Conservation (phyloP, 2,329 filamentous ascomycete species). For the Exutisphaerella laricina region DNA sequence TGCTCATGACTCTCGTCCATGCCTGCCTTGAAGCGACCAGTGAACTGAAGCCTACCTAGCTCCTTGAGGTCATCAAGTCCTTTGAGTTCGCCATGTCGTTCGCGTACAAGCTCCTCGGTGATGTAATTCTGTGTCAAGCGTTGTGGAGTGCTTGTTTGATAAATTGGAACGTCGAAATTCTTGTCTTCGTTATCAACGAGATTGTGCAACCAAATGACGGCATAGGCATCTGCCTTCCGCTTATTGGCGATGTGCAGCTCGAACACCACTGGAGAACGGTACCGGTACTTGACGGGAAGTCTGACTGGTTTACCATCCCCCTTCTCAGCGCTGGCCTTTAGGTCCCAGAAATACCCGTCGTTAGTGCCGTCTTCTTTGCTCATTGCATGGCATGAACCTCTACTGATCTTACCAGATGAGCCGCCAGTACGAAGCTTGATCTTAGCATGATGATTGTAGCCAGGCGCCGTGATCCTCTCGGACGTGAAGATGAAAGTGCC, state of each 20-base stretch:
- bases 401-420: slow-evolving; percentile 64
- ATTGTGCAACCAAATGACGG: slow-evolving; percentile 79
- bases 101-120: slow-evolving; percentile 66
- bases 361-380: slow-evolving; percentile 48
- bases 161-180: slow-evolving; percentile 83
- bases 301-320: slow-evolving; percentile 54
- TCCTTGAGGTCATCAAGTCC: slow-evolving; percentile 72
- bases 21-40: slow-evolving; percentile 77
- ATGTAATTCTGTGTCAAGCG: slow-evolving; percentile 90
- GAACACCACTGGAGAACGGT: slow-evolving; percentile 82
- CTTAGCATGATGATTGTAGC: slow-evolving; percentile 59
- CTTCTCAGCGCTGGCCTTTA: slow-evolving; percentile 36
- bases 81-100: slow-evolving; percentile 48
- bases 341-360: slow-evolving; percentile 53
- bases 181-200: slow-evolving; percentile 72
- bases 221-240: slow-evolving; percentile 66
- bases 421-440: slow-evolving; percentile 79
- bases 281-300: slow-evolving; percentile 83
- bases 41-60: slow-evolving; percentile 75
- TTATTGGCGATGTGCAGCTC: slow-evolving; percentile 71
- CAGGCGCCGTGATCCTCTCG: slow-evolving; percentile 59
- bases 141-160: slow-evolving; percentile 68
- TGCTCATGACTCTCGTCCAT: slow-evolving; percentile 79
- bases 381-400: slow-evolving; percentile 55
- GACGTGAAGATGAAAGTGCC: slow-evolving; percentile 87